Evolutionary conservation across 768 basidiomycete species (phyloP), one percentile per base, ranked within the genome.

Genomic region (Hortiboletus flavorubellus): DNA sequence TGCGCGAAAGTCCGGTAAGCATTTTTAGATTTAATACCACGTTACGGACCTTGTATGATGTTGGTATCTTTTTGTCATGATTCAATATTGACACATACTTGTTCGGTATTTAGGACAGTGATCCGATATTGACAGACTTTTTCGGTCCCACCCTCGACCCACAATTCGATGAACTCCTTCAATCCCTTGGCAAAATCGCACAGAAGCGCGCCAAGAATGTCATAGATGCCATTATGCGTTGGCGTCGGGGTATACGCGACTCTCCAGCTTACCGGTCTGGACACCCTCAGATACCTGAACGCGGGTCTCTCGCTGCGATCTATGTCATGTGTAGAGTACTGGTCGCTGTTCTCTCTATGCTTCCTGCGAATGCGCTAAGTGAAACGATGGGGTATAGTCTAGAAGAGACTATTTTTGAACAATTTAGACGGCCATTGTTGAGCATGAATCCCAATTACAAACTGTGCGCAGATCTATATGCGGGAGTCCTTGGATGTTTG

Each of bases 271-370:
- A 50, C n/a, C 56, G 66, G 41, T 53, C 75, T 18, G 58, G 71
- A 40, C 46, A 72, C 49, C 54, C 66, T 30, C 70, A 70, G 26
- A 63, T 59, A 35, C 75, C 77, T 15, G 90, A 90, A 67, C 84
- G 87, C 31, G 86, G 86, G 67, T 82, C 84, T n/a, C 78, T 95
- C 4, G 87, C 91, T 7, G 85, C 91, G 1, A 87, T 90, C 38
- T 96, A 93, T 67, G 84, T 98, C 65, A 87, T 93, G 84, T 94
- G 91, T 65, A 83, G 93, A 48, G 87, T 90, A 5, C 78, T 96
- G 18, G 85, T 93, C 29, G 84, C 82, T 2, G 82, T 94, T 12
- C 79, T 95, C 51, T 82, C 86, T 38, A 76, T 80, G 16, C 78
- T 91, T 29, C 78, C 87, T 1, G 87, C 87, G 64, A 91, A 93